Conservation (phyloP, 2,329 filamentous ascomycete species). For the Penicillium janthinellum region DNA sequence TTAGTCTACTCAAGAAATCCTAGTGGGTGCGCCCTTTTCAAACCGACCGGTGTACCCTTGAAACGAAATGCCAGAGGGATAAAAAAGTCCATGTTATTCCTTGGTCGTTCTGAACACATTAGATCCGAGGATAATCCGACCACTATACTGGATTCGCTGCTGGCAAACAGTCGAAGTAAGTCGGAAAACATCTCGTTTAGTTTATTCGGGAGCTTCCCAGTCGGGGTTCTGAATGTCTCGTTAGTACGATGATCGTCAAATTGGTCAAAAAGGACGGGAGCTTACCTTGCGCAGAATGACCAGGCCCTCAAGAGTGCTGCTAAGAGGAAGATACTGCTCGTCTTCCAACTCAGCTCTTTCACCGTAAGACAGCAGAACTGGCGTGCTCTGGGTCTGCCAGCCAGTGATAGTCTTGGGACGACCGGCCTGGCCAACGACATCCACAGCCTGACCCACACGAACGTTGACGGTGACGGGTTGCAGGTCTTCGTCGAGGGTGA, state of each 20-base stretch:
- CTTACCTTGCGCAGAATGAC: constrained; percentile 96
- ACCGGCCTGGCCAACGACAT: constrained; percentile 95
- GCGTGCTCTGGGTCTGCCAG: constrained; percentile 99
- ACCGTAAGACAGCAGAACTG: constrained; percentile 88
- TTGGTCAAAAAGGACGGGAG: neutral
- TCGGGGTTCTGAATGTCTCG: constrained; percentile 46
- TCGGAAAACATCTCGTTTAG: constrained; percentile 22
- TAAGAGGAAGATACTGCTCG: constrained; percentile 92
- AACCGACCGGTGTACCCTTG: constrained; percentile 3
- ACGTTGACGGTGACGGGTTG: constrained; percentile 95
- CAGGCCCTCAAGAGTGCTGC: constrained; percentile 86
- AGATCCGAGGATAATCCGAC: constrained; percentile 32
- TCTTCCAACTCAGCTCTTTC: constrained; percentile 97
- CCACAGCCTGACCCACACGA: constrained; percentile 94
- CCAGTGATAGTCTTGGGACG: constrained; percentile 98
- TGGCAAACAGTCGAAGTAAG: constrained; percentile 21
- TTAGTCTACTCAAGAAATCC: constrained; percentile 16
- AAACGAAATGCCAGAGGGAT: constrained; percentile 16
- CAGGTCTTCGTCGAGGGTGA: constrained; percentile 92
- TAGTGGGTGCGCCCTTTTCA: neutral
- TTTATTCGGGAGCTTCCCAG: constrained; percentile 46
- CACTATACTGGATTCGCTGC: constrained; percentile 22
- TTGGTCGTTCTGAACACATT: constrained; percentile 40
- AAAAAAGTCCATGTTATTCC: constrained; percentile 35
- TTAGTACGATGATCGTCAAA: constrained; percentile 26